Evolutionary conservation across 2,329 filamentous ascomycete species (phyloP).

Genomic region (Xylaria sp.): DNA sequence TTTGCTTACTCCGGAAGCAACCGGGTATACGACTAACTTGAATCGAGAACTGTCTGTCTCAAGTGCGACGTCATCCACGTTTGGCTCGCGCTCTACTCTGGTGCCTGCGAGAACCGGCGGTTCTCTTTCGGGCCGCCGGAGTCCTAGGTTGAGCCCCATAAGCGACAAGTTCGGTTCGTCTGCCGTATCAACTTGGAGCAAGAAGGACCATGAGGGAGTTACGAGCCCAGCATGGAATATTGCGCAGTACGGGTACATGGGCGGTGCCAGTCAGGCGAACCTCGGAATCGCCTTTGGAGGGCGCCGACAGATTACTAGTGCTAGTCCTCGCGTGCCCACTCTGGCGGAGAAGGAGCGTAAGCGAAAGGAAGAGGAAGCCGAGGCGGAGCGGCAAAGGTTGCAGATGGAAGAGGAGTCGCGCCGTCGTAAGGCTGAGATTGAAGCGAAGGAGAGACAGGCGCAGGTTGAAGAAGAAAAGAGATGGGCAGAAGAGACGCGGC

Average conservation of each 20-base stretch:
- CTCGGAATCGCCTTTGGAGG: constrained; percentile 90
- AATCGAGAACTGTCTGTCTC: constrained; percentile 48
- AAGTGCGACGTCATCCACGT: constrained; percentile 53
- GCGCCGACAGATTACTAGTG: constrained; percentile 84
- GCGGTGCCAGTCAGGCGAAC: constrained; percentile 91
- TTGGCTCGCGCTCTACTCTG: constrained; percentile 39
- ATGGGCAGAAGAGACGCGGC: constrained; percentile 61
- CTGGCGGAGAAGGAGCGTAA: constrained; percentile 76
- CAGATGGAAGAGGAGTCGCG: constrained; percentile 50
- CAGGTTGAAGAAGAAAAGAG: constrained; percentile 58
- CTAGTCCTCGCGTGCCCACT: constrained; percentile 72
- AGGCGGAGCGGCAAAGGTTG: constrained; percentile 53
- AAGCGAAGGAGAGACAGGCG: constrained; percentile 57
- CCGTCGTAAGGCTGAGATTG: constrained; percentile 41
- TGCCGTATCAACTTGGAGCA: constrained; percentile 82
- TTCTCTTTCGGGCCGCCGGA: constrained; percentile 51
- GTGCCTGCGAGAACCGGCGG: constrained; percentile 49
- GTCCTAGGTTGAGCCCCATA: constrained; percentile 58
- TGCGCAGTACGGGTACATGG: constrained; percentile 97
- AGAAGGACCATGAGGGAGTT: constrained; percentile 68
- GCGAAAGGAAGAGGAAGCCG: constrained; percentile 51
- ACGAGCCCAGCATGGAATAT: constrained; percentile 97
- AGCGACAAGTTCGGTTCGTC: constrained; percentile 48
- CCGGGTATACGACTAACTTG: constrained; percentile 49
- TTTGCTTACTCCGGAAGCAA: constrained; percentile 60